These are phyloP conservation scores for Roridomyces roridus DNA, from an alignment of 768 basidiomycete species.

Conservation along the genomic window DNA sequence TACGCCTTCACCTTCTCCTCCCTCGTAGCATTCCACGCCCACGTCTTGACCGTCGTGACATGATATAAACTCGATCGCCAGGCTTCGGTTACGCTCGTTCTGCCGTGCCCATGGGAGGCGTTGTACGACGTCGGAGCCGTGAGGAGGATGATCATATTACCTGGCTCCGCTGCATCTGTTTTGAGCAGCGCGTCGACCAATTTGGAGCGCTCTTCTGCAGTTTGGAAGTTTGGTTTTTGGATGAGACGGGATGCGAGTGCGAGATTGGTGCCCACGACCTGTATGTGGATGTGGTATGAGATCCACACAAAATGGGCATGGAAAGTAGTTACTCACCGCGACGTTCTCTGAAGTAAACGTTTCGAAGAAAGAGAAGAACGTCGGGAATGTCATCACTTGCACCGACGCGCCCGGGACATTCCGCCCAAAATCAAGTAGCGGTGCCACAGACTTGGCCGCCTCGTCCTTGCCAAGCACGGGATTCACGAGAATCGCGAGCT, in stretches of 20 bases:
- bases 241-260: slow-evolving; percentile 53
- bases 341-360: too few relatives aligned
- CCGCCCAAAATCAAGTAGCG: slow-evolving; percentile 45
- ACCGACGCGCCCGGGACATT: slow-evolving; percentile 32
- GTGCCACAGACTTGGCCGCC: slow-evolving; percentile 47
- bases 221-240: slow-evolving; percentile 43
- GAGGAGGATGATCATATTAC: slow-evolving; percentile 48
- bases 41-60: slow-evolving; percentile 47
- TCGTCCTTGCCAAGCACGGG: slow-evolving; percentile 43
- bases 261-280: slow-evolving; percentile 47
- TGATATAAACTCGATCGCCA: slow-evolving; percentile 51
- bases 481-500: slow-evolving; percentile 49
- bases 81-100: slow-evolving; percentile 50
- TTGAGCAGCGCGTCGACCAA: too few relatives aligned
- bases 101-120: slow-evolving; percentile 36
- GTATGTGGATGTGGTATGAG: neutral
- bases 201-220: slow-evolving; percentile 32
- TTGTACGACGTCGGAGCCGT: slow-evolving; percentile 35
- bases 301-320: neutral
- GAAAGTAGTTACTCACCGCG: neutral
- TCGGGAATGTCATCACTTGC: slow-evolving; percentile 46
- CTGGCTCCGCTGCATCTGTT: slow-evolving; percentile 20
- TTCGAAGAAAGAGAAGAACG: slow-evolving; percentile 46
- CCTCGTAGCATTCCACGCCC: slow-evolving; percentile 52
- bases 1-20: slow-evolving; percentile 42